phyloP scores from a whole-genome alignment of 352 stramenopile genomes.

The Stephanocyclus meneghinianus region DNA sequence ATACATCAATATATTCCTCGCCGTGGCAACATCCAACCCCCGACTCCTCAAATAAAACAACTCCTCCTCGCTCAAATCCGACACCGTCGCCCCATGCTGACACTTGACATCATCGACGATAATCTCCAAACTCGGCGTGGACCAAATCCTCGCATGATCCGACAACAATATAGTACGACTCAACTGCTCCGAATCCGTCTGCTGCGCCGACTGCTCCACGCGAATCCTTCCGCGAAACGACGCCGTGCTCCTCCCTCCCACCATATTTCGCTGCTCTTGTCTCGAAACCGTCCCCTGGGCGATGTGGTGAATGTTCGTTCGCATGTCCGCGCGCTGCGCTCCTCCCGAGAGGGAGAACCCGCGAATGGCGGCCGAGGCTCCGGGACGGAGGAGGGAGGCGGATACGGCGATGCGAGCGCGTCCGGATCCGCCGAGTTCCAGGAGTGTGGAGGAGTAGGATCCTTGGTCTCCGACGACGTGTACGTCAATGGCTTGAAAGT shows the following conservation, averaged over 20 bases:
- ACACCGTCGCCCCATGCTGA: constrained; percentile 86
- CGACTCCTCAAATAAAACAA: constrained; percentile 85
- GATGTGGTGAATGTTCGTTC: constrained; percentile 85
- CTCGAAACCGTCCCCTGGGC: constrained; percentile 74
- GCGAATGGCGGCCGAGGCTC: constrained; percentile 60
- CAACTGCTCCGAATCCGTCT: constrained; percentile 84
- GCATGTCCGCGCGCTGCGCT: constrained; percentile 80
- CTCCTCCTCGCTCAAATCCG: constrained; percentile 85
- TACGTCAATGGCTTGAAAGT: constrained; percentile 80
- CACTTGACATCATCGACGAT: constrained; percentile 87
- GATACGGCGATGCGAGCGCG: constrained; percentile 64
- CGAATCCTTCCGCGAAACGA: constrained; percentile 85
- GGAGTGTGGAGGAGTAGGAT: constrained; percentile 60
- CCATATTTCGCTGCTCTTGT: constrained; percentile 85
- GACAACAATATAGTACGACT: constrained; percentile 84
- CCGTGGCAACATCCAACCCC: constrained; percentile 73
- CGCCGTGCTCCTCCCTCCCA: constrained; percentile 76
- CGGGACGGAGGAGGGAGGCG: constrained; percentile 59
- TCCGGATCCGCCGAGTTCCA: constrained; percentile 74
- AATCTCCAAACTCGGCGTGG: constrained; percentile 87
- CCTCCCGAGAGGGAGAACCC: constrained; percentile 78
- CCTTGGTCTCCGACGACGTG: constrained; percentile 71
- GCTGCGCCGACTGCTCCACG: constrained; percentile 84
- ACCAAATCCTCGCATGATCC: constrained; percentile 79
- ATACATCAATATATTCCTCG: constrained; percentile 83